Conservation (phyloP, 1,139 yeast species). For the Sugiyamaella sp. region DNA sequence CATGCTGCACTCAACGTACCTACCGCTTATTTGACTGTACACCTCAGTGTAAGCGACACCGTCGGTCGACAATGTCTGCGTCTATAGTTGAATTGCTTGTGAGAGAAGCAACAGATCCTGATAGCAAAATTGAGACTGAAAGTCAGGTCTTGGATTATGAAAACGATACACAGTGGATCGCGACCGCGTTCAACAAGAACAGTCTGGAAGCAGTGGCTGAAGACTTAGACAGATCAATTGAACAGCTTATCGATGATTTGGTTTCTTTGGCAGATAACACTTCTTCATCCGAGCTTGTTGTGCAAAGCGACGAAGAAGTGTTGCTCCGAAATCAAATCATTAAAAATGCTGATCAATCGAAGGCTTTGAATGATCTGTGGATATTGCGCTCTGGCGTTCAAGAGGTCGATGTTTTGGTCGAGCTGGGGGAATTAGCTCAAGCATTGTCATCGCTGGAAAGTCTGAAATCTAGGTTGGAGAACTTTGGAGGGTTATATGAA, state of each 20-base stretch:
- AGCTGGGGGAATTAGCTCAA: constrained; percentile 34
- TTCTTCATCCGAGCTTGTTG: neutral
- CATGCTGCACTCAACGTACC: no score
- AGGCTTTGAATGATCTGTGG: constrained; percentile 36
- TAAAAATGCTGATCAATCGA: neutral
- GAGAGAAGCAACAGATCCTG: neutral
- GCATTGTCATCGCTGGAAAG: constrained; percentile 35
- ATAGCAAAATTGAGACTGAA: neutral
- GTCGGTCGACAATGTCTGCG: neutral
- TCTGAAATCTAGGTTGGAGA: constrained; percentile 29
- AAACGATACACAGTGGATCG: neutral
- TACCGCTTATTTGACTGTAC: no score
- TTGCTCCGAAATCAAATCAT: constrained; percentile 5
- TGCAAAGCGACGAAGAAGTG: constrained; percentile 12
- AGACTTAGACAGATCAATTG: constrained; percentile 7
- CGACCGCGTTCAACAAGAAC: neutral
- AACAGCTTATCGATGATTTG: neutral
- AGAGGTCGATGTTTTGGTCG: constrained; percentile 35
- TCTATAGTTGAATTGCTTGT: neutral
- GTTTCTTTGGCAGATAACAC: neutral
- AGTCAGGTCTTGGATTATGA: neutral
- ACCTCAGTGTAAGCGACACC: no score
- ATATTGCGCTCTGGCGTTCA: constrained; percentile 38
- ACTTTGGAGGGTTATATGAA: constrained; percentile 28
- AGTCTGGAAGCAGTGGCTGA: neutral